Conservation (phyloP, 306 rosid species). For the Phaseolus lunatus region DNA sequence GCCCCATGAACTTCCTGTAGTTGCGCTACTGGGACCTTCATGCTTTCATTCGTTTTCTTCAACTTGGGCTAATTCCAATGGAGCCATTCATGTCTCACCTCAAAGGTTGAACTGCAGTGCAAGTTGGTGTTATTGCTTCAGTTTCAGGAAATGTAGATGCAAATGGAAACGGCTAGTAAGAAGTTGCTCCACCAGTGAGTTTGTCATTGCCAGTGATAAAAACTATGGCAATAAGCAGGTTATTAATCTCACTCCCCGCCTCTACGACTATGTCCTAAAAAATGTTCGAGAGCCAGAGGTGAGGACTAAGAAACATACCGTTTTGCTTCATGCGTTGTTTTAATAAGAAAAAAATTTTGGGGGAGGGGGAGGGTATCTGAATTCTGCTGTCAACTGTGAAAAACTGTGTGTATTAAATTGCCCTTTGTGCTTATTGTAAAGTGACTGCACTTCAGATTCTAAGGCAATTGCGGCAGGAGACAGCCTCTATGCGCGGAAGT, state of each 20-base stretch:
- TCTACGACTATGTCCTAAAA: slow-evolving; percentile 80
- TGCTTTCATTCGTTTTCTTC: slow-evolving; percentile 48
- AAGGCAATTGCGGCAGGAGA: slow-evolving; percentile 80
- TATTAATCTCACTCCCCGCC: slow-evolving; percentile 69
- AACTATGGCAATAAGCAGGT: slow-evolving; percentile 80
- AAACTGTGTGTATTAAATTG: slow-evolving; percentile 20
- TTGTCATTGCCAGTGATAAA: slow-evolving; percentile 61
- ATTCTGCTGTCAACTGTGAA: not conserved
- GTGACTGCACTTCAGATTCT: slow-evolving; percentile 69
- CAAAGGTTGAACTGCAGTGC: slow-evolving; percentile 37
- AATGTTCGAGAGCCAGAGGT: slow-evolving; percentile 96
- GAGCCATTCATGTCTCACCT: slow-evolving; percentile 34
- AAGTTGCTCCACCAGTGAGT: slow-evolving; percentile 58
- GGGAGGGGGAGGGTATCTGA: not conserved
- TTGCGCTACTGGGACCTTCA: slow-evolving; percentile 40
- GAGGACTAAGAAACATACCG: slow-evolving; percentile 26
- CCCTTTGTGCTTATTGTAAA: slow-evolving; percentile 36
- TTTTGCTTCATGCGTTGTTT: slow-evolving; percentile 19
- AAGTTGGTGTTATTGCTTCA: slow-evolving; percentile 29
- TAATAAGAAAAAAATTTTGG: not conserved
- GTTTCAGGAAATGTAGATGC: slow-evolving; percentile 40
- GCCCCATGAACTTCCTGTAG: slow-evolving; percentile 44
- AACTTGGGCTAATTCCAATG: slow-evolving; percentile 30
- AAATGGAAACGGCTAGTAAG: slow-evolving; percentile 48
- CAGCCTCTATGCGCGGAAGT: slow-evolving; percentile 87